Base-by-base conservation (phyloP, 1,284 basidiomycete genomes). In the Puccinia coronata region DNA sequence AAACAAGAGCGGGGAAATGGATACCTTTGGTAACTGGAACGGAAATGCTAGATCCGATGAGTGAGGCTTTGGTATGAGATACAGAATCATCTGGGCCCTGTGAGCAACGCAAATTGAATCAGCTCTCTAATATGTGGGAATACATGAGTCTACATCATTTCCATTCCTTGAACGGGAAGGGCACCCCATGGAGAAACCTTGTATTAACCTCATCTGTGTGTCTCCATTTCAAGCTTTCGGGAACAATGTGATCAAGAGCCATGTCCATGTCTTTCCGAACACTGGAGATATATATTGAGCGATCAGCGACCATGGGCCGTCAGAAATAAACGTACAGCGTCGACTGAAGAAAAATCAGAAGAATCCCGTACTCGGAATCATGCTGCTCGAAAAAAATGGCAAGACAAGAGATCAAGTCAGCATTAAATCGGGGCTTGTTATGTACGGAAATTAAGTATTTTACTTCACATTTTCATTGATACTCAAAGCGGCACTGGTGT, bases 201-300 rank as follows among this genome's bases (percentile, higher is more conserved):
- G 25, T 43, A 14, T 14, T 83, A 84, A 81, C 80, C 51, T 81
- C 80, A 55, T 81, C 80, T 49, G 85, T 86, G 82, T 86, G 86
- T 41, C 82, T 82, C 85, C 85, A 86, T 3, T 85, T 84, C 0
- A 86, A 82, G 12, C 82, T 83, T 69, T 86, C 85, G 11, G 86
- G 86, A 14, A 86, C 84, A 5, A 82, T 57, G 85, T 84, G 82
- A 82, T 86, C 86, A 12, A 86, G 81, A 3, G 85, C 86, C 84
- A 85, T 86, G 73, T 86, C 84, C 85, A 86, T 86, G 67, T 86
- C 86, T 41, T 82, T 83, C 41, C 86, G 82, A 16, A 86, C 86
- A 51, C 80, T 81, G 34, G 14, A 73, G 71, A 41, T 49, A 16
- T 28, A 12, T 25, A 47, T 59, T 25, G n/a, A 31, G 53, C 36